A percentile compares a stretch with the other conserved stretches of the same genome.
phyloP scores from a whole-genome alignment of 495 filamentous ascomycete genomes.

The Cercophora newfieldiana region DNA sequence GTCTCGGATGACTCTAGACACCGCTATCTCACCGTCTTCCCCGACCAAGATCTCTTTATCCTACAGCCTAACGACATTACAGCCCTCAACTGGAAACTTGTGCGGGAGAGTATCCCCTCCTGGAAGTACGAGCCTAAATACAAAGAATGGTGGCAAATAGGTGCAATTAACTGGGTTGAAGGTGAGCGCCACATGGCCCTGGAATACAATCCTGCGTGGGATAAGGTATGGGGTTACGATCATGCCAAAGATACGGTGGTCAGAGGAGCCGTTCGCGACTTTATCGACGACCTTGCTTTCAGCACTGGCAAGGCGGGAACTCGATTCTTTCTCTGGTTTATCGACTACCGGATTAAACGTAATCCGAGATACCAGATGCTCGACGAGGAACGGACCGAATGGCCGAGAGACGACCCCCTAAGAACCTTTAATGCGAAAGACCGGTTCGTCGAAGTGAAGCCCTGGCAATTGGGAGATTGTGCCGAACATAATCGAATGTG shows the following conservation, averaged over 20 bases:
- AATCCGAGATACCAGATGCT: slow-evolving; percentile 6
- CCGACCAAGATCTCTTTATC: slow-evolving; percentile 13
- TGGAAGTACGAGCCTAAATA: neutral
- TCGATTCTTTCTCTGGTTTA: slow-evolving; percentile 8
- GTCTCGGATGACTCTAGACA: neutral
- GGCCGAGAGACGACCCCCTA: neutral
- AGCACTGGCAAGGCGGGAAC: neutral
- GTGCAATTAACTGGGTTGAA: too few relatives aligned
- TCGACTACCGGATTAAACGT: neutral
- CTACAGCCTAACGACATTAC: slow-evolving; percentile 5
- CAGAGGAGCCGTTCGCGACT: neutral
- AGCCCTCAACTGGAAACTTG: slow-evolving; percentile 1
- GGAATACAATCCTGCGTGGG: slow-evolving; percentile 17
- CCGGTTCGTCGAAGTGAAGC: slow-evolving; percentile 15
- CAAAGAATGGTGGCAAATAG: neutral
- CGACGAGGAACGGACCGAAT: neutral
- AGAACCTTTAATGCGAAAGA: slow-evolving; percentile 15
- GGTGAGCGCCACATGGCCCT: slow-evolving; percentile 13
- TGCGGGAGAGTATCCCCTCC: slow-evolving; percentile 6
- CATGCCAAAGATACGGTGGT: too few relatives aligned
- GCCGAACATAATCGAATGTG: slow-evolving; percentile 6
- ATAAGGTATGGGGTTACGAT: neutral
- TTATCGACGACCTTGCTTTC: neutral
- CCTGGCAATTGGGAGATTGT: neutral
- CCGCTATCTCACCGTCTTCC: slow-evolving; percentile 18